phyloP scores from a whole-genome alignment of 805 yeast species.

The Zygosaccharomyces lentus region DNA sequence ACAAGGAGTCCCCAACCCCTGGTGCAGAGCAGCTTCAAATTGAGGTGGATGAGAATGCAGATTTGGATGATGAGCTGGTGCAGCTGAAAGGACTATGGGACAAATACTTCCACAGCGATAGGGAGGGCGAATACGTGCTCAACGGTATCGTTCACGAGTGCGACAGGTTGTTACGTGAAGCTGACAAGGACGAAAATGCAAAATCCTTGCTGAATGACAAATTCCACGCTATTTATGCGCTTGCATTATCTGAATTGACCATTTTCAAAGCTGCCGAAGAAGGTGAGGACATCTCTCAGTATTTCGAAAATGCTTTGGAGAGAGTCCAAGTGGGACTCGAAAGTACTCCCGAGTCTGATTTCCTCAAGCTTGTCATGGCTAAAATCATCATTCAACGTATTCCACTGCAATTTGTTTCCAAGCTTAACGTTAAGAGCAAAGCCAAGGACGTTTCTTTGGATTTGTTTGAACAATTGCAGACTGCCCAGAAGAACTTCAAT shows the following conservation, averaged over 20 bases:
- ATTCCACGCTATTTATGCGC: slow-evolving; percentile 71
- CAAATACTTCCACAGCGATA: slow-evolving; percentile 52
- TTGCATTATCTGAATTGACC: slow-evolving; percentile 62
- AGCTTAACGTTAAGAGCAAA: slow-evolving; percentile 41
- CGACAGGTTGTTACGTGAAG: slow-evolving; percentile 62
- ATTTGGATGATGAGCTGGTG: slow-evolving; percentile 73
- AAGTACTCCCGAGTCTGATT: slow-evolving; percentile 40
- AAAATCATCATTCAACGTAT: slow-evolving; percentile 54
- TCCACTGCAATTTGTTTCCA: slow-evolving; percentile 53
- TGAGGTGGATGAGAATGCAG: slow-evolving; percentile 64
- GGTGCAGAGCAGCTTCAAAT: slow-evolving; percentile 49
- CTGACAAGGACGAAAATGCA: slow-evolving; percentile 22
- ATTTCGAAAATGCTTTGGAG: slow-evolving; percentile 68
- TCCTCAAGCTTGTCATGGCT: slow-evolving; percentile 50
- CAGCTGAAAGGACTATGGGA: slow-evolving; percentile 72
- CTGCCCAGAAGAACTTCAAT: slow-evolving; percentile 45
- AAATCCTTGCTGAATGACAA: slow-evolving; percentile 39
- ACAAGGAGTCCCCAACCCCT: slow-evolving; percentile 17
- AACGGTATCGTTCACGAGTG: slow-evolving; percentile 92
- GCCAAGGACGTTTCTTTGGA: slow-evolving; percentile 32
- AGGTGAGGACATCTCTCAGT: slow-evolving; percentile 44
- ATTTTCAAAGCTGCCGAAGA: slow-evolving; percentile 46
- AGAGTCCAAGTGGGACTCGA: slow-evolving; percentile 58
- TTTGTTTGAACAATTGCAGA: slow-evolving; percentile 41
- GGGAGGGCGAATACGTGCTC: slow-evolving; percentile 58